These are phyloP conservation scores for Echinosophora koreensis DNA, from an alignment of 306 rosid genomes.

Conservation along the genomic window DNA sequence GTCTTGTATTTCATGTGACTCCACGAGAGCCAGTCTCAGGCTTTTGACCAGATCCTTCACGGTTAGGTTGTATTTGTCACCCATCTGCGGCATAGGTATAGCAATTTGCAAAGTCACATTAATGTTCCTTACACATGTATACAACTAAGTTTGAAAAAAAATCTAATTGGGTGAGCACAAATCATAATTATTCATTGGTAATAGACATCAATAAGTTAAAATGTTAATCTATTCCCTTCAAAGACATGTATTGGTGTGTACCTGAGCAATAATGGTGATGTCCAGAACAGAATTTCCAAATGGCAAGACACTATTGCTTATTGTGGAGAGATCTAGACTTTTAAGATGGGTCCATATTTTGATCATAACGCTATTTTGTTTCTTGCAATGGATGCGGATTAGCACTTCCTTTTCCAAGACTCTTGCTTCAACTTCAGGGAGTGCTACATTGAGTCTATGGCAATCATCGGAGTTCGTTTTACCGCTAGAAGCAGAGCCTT, in stretches of 20 bases:
- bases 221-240: not conserved
- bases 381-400: slow-evolving; percentile 34
- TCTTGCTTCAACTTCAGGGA: slow-evolving; percentile 37
- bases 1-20: not conserved
- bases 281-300: slow-evolving; percentile 29
- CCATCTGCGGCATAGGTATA: slow-evolving; percentile 24
- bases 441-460: not conserved
- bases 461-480: not conserved
- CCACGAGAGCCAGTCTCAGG: slow-evolving; percentile 8
- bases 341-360: slow-evolving; percentile 17
- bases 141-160: not conserved
- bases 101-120: slow-evolving; percentile 5
- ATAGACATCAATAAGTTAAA: not conserved
- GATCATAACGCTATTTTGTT: not conserved
- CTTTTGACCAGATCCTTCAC: slow-evolving; percentile 41
- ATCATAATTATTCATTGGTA: not conserved
- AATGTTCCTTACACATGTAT: not conserved
- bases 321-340: slow-evolving; percentile 27
- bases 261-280: slow-evolving; percentile 40
- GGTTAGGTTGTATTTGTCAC: not conserved
- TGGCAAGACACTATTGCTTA: slow-evolving; percentile 31
- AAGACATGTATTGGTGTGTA: not conserved
- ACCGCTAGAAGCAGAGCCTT: not conserved
- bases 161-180: not conserved
- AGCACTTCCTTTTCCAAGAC: slow-evolving; percentile 18